These are phyloP conservation scores for Camelina neglecta DNA, from an alignment of 345 rosid species.

Conservation along the genomic window DNA sequence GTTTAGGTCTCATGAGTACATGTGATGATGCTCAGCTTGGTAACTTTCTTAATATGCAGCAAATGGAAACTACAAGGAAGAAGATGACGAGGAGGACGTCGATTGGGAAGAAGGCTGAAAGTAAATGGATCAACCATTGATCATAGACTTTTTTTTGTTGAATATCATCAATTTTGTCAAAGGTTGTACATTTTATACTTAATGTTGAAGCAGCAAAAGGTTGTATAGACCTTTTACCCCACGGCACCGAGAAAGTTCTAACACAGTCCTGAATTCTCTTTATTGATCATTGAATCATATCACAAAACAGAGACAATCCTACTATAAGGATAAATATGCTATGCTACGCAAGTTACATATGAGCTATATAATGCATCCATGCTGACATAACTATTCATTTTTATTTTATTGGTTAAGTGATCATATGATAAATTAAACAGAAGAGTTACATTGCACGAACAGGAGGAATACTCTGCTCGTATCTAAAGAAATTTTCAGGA, in stretches of 20 bases:
- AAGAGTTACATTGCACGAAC: slow-evolving; percentile 8
- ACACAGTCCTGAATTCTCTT: background rate
- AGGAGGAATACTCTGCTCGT: slow-evolving; percentile 46
- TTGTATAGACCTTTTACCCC: no score
- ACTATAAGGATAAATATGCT: background rate
- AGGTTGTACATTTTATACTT: no score
- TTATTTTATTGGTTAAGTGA: background rate
- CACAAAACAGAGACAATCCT: background rate
- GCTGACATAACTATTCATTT: background rate
- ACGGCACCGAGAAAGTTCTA: no score
- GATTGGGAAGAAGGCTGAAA: slow-evolving; percentile 83
- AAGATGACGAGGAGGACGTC: slow-evolving; percentile 71
- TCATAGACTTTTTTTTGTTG: background rate
- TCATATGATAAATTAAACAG: background rate
- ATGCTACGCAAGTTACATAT: background rate
- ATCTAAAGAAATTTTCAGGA: slow-evolving; percentile 46
- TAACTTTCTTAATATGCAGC: slow-evolving; percentile 2
- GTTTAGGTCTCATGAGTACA: background rate
- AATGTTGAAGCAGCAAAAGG: no score
- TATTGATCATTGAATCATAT: background rate
- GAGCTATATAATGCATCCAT: slow-evolving; percentile 11
- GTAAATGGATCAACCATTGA: slow-evolving; percentile 7
- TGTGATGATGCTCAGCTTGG: slow-evolving; percentile 10
- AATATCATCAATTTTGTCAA: no score
- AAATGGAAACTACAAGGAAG: background rate